Percentiles rank a stretch among this genome's conserved stretches.
Conservation (phyloP, 2,329 filamentous ascomycete genomes). For the Curvularia sp. region DNA sequence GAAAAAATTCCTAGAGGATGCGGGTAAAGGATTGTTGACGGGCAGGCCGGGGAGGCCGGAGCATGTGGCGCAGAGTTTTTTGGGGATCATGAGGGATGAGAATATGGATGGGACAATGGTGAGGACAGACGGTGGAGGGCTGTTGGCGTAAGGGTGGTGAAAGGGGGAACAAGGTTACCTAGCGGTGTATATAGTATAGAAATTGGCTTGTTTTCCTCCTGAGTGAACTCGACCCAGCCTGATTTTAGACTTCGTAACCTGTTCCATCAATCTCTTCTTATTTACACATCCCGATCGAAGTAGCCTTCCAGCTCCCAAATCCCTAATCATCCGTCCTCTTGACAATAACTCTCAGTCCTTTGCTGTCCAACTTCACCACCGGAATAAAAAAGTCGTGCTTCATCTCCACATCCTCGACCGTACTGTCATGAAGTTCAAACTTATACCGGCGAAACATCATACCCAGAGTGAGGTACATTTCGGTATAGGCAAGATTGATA, state of each 20-base stretch:
- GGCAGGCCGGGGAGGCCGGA: not conserved
- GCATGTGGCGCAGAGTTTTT: not conserved
- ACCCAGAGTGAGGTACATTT: constrained; percentile 45
- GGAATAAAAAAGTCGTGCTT: constrained; percentile 53
- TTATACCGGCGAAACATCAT: constrained; percentile 45
- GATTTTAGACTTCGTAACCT: not conserved
- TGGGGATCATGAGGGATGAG: not conserved
- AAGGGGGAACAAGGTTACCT: no score
- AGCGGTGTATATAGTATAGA: no score
- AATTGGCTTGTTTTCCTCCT: no score
- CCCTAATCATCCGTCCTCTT: constrained; percentile 29
- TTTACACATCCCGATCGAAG: not conserved
- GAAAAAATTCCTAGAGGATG: not conserved
- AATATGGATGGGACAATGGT: not conserved
- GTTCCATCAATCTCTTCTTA: not conserved
- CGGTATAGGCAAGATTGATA: constrained; percentile 48
- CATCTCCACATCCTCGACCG: constrained; percentile 42
- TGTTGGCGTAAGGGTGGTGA: not conserved
- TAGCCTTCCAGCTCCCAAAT: not conserved
- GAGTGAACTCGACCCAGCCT: no score
- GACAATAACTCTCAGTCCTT: constrained; percentile 48
- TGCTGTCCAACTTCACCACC: constrained; percentile 39
- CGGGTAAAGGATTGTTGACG: not conserved
- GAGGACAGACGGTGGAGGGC: not conserved
- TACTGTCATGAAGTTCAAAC: constrained; percentile 43